Conservation (phyloP, 2,329 filamentous ascomycete species). For the Raffaelea albimanens region DNA sequence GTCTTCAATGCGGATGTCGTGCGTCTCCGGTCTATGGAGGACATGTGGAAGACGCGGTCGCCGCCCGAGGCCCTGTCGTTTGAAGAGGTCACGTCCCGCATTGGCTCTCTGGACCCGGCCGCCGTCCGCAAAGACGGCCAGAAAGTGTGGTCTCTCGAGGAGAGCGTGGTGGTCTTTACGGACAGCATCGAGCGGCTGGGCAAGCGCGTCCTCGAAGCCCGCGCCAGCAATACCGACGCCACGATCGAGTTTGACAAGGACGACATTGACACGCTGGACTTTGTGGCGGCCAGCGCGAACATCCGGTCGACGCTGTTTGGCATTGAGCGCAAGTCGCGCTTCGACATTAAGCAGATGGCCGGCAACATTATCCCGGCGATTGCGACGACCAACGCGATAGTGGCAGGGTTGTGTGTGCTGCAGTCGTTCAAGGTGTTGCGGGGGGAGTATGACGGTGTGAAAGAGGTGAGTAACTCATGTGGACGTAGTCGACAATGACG, state of each 20-base stretch:
- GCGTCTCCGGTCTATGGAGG: slow-evolving; percentile 75
- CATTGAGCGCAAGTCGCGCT: slow-evolving; percentile 81
- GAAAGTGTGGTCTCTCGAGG: slow-evolving; percentile 66
- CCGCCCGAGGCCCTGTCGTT: slow-evolving; percentile 68
- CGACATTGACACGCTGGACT: slow-evolving; percentile 88
- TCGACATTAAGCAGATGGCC: slow-evolving; percentile 98
- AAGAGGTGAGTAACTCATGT: slow-evolving; percentile 57
- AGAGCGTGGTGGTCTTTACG: slow-evolving; percentile 79
- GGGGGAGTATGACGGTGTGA: slow-evolving; percentile 59
- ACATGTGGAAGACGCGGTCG: slow-evolving; percentile 87
- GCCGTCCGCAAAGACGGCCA: slow-evolving; percentile 56
- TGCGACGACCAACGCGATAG: slow-evolving; percentile 94
- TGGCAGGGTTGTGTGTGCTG: slow-evolving; percentile 82
- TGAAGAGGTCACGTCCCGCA: slow-evolving; percentile 40
- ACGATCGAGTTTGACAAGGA: slow-evolving; percentile 92
- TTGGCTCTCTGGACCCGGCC: slow-evolving; percentile 14
- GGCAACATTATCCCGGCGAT: slow-evolving; percentile 99
- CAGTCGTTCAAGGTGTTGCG: slow-evolving; percentile 86
- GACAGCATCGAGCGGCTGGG: slow-evolving; percentile 74
- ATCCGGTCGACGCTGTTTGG: slow-evolving; percentile 82
- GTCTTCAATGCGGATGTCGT: slow-evolving; percentile 82
- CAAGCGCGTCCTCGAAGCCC: slow-evolving; percentile 56
- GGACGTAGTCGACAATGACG: no score
- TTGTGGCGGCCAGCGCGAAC: slow-evolving; percentile 85
- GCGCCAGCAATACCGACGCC: slow-evolving; percentile 41